Conservation (phyloP, 1,284 basidiomycete genomes). For the Peniophora sp. region DNA sequence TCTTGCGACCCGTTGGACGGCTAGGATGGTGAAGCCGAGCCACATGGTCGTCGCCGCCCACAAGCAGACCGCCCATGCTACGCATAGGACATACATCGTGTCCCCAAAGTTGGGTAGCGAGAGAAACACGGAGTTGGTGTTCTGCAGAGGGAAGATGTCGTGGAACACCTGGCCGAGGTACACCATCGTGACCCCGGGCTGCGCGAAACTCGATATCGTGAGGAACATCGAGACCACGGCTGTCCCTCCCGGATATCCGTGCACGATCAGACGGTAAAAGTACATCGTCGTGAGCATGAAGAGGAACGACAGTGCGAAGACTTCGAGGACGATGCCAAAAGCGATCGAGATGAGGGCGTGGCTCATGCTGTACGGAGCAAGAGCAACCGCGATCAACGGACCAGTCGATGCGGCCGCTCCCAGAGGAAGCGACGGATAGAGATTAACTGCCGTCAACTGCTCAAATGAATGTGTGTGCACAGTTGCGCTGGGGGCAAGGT, state of each 20-base stretch:
- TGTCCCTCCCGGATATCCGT: constrained; percentile 18
- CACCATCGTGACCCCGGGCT: constrained; percentile 33
- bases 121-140: background rate
- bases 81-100: background rate
- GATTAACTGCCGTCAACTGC: constrained; percentile 53
- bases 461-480: constrained; percentile 51
- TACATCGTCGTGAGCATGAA: constrained; percentile 18
- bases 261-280: constrained; percentile 11
- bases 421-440: constrained; percentile 67
- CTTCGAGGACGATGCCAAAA: constrained; percentile 27
- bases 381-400: constrained; percentile 43
- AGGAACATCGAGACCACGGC: constrained; percentile 35
- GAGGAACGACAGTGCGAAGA: constrained; percentile 32
- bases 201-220: constrained; percentile 41
- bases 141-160: constrained; percentile 20
- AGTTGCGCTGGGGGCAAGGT: constrained; percentile 41
- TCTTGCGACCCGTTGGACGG: constrained; percentile 30
- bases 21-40: constrained; percentile 40
- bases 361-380: constrained; percentile 34
- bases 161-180: constrained; percentile 25
- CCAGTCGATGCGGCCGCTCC: constrained; percentile 66
- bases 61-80: background rate
- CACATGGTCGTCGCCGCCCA: constrained; percentile 31
- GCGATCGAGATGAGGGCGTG: constrained; percentile 50
- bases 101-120: background rate